phyloP scores from a whole-genome alignment of 73 alveolate species.

The Blepharisma stoltei region DNA sequence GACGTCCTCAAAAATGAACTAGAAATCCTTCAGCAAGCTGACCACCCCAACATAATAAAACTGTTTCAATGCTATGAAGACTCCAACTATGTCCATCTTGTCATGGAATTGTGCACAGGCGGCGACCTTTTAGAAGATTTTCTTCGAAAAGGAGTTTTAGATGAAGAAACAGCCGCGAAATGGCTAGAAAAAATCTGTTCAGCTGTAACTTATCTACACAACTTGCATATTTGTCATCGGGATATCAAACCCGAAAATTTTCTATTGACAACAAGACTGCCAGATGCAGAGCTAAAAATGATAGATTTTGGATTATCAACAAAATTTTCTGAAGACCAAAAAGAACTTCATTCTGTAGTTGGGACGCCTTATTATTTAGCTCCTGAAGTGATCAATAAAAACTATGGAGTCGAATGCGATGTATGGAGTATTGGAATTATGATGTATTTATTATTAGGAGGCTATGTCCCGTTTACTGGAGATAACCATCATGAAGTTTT shows the following conservation, averaged over 20 bases:
- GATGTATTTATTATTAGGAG: constrained; percentile 16
- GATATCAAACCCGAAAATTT: constrained; percentile 78
- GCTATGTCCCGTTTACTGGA: constrained; percentile 21
- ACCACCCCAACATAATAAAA: constrained; percentile 43
- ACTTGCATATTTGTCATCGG: constrained; percentile 62
- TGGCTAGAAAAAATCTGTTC: constrained; percentile 54
- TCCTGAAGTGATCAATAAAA: constrained; percentile 28
- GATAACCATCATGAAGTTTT: not conserved
- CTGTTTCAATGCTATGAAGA: constrained; percentile 42
- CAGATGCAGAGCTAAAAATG: not conserved
- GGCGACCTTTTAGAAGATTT: constrained; percentile 44
- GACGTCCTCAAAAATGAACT: not conserved
- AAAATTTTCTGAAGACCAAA: not conserved
- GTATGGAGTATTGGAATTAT: constrained; percentile 30
- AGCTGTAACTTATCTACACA: constrained; percentile 73
- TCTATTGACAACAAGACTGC: constrained; percentile 31
- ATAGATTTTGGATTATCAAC: constrained; percentile 26
- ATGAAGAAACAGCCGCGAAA: constrained; percentile 44
- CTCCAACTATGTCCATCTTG: constrained; percentile 32
- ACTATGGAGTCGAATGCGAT: constrained; percentile 11
- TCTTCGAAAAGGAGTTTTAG: constrained; percentile 15
- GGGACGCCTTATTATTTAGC: constrained; percentile 31
- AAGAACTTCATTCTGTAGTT: not conserved
- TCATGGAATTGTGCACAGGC: constrained; percentile 48
- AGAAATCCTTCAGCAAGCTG: not conserved